Base-by-base conservation (phyloP, 768 basidiomycete genomes). In the Suillus variegatus region DNA sequence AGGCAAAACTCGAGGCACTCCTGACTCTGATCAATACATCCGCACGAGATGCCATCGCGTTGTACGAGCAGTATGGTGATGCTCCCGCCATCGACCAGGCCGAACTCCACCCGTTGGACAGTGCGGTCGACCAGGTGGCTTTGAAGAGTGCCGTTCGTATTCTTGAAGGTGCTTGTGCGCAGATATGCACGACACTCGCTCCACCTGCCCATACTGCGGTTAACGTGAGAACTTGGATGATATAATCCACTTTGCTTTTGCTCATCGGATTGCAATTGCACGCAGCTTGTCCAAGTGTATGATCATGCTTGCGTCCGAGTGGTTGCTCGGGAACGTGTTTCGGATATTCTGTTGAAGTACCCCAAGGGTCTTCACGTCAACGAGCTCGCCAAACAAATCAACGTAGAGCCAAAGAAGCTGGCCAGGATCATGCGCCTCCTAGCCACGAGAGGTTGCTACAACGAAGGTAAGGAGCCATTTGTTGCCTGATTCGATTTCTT, bases 101-200 rank as follows among this genome's bases (percentile, higher is more conserved):
- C 0, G 68, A 64, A 20, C 71, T 68, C 46, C 77, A 80, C 44
- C 79, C 80, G 1, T 71, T 83, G 60, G 81, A 82, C 52, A 47
- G 66, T 36, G 69, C 70, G 8, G 38, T 66, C 18, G 70, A 77
- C 54, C 64, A 69, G 1, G 61, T 72, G 25, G 68, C 65, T 0
- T 63, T 78, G 49, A 75, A 71, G 67, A 62, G 60, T 20, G 66
- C 74, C 1, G 44, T 79, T 44, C 69, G 72, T 25, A 73, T 65
- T 2, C 68, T 79, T 22, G 77, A 79, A 64, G 79, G 78, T 47
- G 78, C 78, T 55, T 78, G 78, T 65, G 70, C 70, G 18, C 80
- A 78, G 64, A 49, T 80, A 41, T 77, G 78, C 64, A 58, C 73
- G 10, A 75, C 76, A 22, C 70, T 80, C 14, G 76, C 78, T 14